phyloP scores from a whole-genome alignment of 352 stramenopile species.

The Pythium graminicola region DNA sequence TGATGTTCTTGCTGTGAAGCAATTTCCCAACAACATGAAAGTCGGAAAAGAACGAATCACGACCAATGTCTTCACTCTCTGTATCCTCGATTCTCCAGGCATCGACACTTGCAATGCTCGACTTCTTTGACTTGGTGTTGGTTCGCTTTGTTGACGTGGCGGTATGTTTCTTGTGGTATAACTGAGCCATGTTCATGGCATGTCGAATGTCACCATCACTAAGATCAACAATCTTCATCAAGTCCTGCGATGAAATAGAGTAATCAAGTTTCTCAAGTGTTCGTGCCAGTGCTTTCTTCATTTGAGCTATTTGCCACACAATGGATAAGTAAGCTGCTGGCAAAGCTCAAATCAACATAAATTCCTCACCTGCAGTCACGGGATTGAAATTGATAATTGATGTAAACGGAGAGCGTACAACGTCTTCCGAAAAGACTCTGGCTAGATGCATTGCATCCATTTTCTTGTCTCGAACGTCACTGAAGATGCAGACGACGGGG shows the following conservation, averaged over 20 bases:
- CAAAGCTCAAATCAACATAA: background rate
- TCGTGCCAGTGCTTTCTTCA: conserved; percentile 63
- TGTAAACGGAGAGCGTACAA: conserved; percentile 60
- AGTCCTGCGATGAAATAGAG: conserved; percentile 20
- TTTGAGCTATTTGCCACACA: conserved; percentile 26
- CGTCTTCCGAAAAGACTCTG: conserved; percentile 55
- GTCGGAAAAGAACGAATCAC: conserved; percentile 75
- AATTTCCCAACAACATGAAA: conserved; percentile 79
- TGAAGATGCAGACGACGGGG: conserved; percentile 77
- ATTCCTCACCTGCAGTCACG: conserved; percentile 47
- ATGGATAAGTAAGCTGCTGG: background rate
- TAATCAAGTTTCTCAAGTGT: conserved; percentile 35
- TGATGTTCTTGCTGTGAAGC: conserved; percentile 43
- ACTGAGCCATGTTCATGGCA: conserved; percentile 71
- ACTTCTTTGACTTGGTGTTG: conserved; percentile 6
- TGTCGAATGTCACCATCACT: conserved; percentile 76
- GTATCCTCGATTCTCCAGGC: background rate
- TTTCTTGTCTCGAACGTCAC: conserved; percentile 69
- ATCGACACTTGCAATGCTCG: background rate
- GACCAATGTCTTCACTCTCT: conserved; percentile 14
- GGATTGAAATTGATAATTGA: conserved; percentile 74
- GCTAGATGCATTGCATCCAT: conserved; percentile 57
- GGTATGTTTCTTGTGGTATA: conserved; percentile 24
- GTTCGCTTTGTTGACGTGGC: background rate
- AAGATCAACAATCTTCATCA: conserved; percentile 48